These are phyloP conservation scores for Lachancea nothofagi DNA, from an alignment of 805 yeast species.

Conservation along the genomic window DNA sequence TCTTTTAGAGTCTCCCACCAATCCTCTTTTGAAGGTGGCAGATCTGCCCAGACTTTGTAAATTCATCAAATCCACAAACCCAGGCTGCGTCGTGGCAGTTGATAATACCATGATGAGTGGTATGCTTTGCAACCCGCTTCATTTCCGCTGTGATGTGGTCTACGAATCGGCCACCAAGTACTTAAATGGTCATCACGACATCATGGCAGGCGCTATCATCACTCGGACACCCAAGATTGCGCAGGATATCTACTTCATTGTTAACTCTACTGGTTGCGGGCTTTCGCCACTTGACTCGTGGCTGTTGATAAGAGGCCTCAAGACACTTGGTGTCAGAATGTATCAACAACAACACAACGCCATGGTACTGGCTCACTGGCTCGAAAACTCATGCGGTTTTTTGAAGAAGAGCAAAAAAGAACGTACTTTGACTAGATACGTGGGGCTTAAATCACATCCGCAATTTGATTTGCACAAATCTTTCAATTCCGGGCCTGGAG, in stretches of 20 bases:
- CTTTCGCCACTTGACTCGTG: constrained; percentile 89
- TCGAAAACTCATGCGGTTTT: constrained; percentile 57
- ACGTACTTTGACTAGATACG: constrained; percentile 60
- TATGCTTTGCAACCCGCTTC: constrained; percentile 74
- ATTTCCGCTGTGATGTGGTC: constrained; percentile 83
- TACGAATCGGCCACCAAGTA: constrained; percentile 94
- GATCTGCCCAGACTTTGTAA: constrained; percentile 66
- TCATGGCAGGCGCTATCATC: constrained; percentile 93
- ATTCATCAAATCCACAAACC: constrained; percentile 61
- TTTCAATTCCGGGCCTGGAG: constrained; percentile 81
- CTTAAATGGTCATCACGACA: constrained; percentile 90
- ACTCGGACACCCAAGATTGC: constrained; percentile 59
- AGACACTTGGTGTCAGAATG: constrained; percentile 78
- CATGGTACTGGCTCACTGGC: constrained; percentile 64
- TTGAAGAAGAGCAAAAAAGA: constrained; percentile 12
- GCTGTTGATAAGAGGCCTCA: constrained; percentile 82
- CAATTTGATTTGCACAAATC: constrained; percentile 73
- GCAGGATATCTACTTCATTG: constrained; percentile 62
- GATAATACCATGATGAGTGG: constrained; percentile 99
- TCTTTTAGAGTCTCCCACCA: constrained; percentile 80
- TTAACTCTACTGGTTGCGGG: constrained; percentile 89
- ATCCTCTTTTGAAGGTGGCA: constrained; percentile 84
- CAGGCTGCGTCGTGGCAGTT: constrained; percentile 69
- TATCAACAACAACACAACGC: constrained; percentile 87
- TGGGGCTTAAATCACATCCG: constrained; percentile 79